These are phyloP conservation scores for Pseudogymnoascus sp. DNA, from an alignment of 2,329 filamentous ascomycete genomes.

Conservation along the genomic window DNA sequence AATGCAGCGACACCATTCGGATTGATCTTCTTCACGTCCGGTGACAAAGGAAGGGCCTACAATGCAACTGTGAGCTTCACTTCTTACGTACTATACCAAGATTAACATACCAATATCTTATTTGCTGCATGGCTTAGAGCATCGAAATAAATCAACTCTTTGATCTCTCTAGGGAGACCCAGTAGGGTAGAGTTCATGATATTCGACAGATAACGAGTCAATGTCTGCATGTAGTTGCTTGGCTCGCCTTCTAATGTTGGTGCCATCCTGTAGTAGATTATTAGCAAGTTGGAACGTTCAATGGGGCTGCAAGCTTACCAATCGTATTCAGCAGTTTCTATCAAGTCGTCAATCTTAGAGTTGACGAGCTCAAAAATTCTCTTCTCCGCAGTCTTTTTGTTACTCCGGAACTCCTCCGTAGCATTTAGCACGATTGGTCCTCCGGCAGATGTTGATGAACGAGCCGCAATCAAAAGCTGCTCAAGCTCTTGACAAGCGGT, in stretches of 20 bases:
- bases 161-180: conserved; percentile 89
- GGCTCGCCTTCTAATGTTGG: conserved; percentile 60
- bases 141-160: conserved; percentile 96
- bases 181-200: conserved; percentile 95
- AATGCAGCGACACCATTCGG: conserved; percentile 75
- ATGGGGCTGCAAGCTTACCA: conserved; percentile 50
- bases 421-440: conserved; percentile 73
- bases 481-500: conserved; percentile 86
- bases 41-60: conserved; percentile 44
- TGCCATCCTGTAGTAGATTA: conserved; percentile 39
- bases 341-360: conserved; percentile 94
- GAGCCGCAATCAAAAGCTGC: conserved; percentile 72
- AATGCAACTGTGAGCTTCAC: neutral
- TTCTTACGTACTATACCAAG: neutral
- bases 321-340: conserved; percentile 96
- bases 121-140: conserved; percentile 84
- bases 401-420: conserved; percentile 75
- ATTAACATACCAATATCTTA: conserved; percentile 59
- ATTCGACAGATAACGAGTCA: conserved; percentile 86
- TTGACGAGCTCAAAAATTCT: conserved; percentile 98
- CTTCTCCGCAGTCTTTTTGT: conserved; percentile 95
- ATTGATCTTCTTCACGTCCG: conserved; percentile 77
- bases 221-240: conserved; percentile 89
- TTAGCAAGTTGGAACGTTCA: conserved; percentile 8
- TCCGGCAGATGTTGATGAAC: conserved; percentile 72